Conservation (phyloP, 1,284 basidiomycete species). For the Austroboletus sp. region DNA sequence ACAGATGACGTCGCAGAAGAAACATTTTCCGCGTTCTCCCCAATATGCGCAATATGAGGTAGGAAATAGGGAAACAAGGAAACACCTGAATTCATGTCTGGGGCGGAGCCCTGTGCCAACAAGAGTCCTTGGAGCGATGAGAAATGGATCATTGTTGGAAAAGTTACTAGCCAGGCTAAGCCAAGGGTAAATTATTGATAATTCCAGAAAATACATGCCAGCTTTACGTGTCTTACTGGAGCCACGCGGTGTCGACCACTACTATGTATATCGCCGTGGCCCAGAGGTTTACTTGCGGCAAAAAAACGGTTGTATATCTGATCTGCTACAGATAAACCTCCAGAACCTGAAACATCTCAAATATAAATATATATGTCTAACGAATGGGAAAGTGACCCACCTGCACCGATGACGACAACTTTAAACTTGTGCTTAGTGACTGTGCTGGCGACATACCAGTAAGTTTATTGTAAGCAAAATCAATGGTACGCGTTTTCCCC, state of each 20-base stretch:
- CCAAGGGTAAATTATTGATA: slow-evolving; percentile 4
- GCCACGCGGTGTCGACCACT: slow-evolving; percentile 71
- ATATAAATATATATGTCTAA: not conserved
- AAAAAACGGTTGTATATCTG: slow-evolving; percentile 79
- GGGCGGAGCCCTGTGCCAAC: slow-evolving; percentile 82
- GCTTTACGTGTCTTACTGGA: slow-evolving; percentile 39
- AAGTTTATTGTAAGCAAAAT: too few species aligned
- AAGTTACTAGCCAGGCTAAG: slow-evolving; percentile 70
- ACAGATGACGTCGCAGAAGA: slow-evolving; percentile 71
- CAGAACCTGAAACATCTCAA: slow-evolving; percentile 50
- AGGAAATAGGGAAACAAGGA: slow-evolving; percentile 69
- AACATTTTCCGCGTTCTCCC: slow-evolving; percentile 71
- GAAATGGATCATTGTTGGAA: not conserved
- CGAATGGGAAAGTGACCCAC: slow-evolving; percentile 29
- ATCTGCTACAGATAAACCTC: slow-evolving; percentile 71
- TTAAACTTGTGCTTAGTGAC: slow-evolving; percentile 46
- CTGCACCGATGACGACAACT: slow-evolving; percentile 61
- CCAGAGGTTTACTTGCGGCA: slow-evolving; percentile 59
- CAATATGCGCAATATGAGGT: slow-evolving; percentile 65
- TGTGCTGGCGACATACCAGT: slow-evolving; percentile 37
- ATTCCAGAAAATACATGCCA: slow-evolving; percentile 2
- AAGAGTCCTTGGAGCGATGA: slow-evolving; percentile 63
- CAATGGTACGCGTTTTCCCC: too few species aligned
- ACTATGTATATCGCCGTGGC: slow-evolving; percentile 73
- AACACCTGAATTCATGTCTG: slow-evolving; percentile 61